phyloP scores from a whole-genome alignment of 108 stramenopile species.

The Cyclostephanos invisitatus region DNA sequence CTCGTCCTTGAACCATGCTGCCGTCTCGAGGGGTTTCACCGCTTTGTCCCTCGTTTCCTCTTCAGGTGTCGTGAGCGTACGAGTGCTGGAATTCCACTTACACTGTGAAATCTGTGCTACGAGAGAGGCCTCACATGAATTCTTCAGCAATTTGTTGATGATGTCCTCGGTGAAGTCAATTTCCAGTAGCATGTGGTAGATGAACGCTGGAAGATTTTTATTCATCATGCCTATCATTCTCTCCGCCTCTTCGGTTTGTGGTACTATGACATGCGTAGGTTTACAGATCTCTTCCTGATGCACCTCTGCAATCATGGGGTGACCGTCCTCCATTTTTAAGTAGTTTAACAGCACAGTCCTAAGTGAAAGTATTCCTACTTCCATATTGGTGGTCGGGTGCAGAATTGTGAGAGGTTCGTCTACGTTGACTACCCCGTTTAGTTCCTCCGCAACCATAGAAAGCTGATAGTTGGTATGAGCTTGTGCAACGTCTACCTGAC shows the following conservation, averaged over 20 bases:
- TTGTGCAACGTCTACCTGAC: not conserved
- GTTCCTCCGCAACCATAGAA: not conserved
- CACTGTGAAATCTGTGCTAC: not conserved
- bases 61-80: not conserved
- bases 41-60: not conserved
- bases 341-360: not conserved
- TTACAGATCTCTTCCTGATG: not conserved
- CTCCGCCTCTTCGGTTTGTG: not conserved
- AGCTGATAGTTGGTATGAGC: not conserved
- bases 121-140: not conserved
- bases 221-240: constrained; percentile 4
- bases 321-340: not conserved
- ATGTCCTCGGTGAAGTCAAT: not conserved
- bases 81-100: not conserved
- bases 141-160: not conserved
- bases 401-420: not conserved
- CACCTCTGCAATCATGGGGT: not conserved
- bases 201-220: not conserved
- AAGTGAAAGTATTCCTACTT: not conserved
- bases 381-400: not conserved
- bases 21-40: not conserved
- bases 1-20: constrained; percentile 9
- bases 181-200: not conserved
- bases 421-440: not conserved
- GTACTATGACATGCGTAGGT: not conserved